These are phyloP conservation scores for Trichoderma asperellum DNA, from an alignment of 2,329 filamentous ascomycete species.

Conservation along the genomic window DNA sequence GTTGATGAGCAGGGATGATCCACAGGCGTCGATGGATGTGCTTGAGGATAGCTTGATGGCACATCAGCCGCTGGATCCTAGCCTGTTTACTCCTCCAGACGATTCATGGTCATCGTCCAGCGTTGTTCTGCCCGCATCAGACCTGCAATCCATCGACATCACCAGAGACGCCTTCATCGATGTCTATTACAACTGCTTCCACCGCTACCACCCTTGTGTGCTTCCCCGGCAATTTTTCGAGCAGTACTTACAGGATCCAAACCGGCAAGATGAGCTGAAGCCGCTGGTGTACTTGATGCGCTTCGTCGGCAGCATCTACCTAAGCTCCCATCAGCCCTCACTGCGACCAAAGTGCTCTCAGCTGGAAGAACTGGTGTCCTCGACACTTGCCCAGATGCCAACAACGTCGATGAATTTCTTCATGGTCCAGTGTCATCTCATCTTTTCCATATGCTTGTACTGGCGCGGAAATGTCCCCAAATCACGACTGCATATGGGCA, in stretches of 20 bases:
- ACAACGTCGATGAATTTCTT: conserved; percentile 33
- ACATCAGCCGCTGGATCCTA: conserved; percentile 5
- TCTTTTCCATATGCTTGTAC: conserved; percentile 45
- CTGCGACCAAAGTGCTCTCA: neutral
- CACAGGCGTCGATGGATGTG: neutral
- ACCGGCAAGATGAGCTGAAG: conserved; percentile 24
- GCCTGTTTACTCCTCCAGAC: conserved; percentile 22
- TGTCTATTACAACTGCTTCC: conserved; percentile 44
- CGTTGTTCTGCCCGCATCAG: neutral
- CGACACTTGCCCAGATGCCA: conserved; percentile 4
- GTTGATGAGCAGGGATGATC: neutral
- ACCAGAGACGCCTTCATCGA: conserved; percentile 37
- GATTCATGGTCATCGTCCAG: conserved; percentile 7
- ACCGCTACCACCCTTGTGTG: conserved; percentile 40
- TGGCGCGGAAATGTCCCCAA: conserved; percentile 38
- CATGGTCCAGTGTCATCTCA: conserved; percentile 43
- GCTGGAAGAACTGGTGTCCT: conserved; percentile 25
- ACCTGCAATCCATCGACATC: conserved; percentile 21
- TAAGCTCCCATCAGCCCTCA: conserved; percentile 29
- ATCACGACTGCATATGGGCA: conserved; percentile 41
- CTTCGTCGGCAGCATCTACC: conserved; percentile 44
- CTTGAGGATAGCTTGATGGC: neutral
- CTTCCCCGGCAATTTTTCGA: conserved; percentile 34
- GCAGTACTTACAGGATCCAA: conserved; percentile 21
- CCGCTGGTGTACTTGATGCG: conserved; percentile 38